Conservation (phyloP, 2,329 filamentous ascomycete species). For the Blastomyces emzantsi region DNA sequence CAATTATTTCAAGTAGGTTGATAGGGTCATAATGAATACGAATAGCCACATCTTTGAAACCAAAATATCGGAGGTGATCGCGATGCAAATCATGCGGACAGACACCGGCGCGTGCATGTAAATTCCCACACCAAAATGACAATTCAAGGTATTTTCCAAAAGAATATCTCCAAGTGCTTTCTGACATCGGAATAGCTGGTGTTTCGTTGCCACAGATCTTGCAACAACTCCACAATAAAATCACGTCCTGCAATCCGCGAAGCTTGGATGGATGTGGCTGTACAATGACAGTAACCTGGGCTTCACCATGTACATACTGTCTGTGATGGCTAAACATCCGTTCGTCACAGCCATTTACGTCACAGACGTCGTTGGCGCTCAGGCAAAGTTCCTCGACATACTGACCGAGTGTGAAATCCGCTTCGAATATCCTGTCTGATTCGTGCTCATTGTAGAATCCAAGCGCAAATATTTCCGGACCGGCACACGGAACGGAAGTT, state of each 20-base stretch:
- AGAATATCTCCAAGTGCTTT: constrained; percentile 94
- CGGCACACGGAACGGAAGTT: constrained; percentile 86
- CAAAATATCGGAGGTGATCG: constrained; percentile 89
- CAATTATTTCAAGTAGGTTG: constrained; percentile 86
- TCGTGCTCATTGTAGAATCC: constrained; percentile 91
- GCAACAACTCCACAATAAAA: constrained; percentile 97
- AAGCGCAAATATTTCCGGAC: constrained; percentile 80
- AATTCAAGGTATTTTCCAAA: constrained; percentile 98
- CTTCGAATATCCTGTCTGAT: constrained; percentile 57
- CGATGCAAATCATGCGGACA: constrained; percentile 89
- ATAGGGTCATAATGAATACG: constrained; percentile 90
- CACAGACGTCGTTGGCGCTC: constrained; percentile 66
- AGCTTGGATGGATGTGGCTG: constrained; percentile 62
- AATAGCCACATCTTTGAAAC: constrained; percentile 73
- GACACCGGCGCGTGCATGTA: constrained; percentile 63
- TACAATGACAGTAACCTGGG: constrained; percentile 83
- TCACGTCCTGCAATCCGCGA: constrained; percentile 59
- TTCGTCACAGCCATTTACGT: constrained; percentile 74
- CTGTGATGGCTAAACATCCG: constrained; percentile 88
- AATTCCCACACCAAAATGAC: constrained; percentile 84
- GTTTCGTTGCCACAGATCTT: constrained; percentile 87
- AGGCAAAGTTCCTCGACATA: constrained; percentile 88
- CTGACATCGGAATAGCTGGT: constrained; percentile 81
- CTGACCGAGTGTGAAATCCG: constrained; percentile 87
- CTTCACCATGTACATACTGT: constrained; percentile 94